Evolutionary conservation across 2,329 filamentous ascomycete genomes (phyloP).

Genomic region (Phialocephala subalpina): DNA sequence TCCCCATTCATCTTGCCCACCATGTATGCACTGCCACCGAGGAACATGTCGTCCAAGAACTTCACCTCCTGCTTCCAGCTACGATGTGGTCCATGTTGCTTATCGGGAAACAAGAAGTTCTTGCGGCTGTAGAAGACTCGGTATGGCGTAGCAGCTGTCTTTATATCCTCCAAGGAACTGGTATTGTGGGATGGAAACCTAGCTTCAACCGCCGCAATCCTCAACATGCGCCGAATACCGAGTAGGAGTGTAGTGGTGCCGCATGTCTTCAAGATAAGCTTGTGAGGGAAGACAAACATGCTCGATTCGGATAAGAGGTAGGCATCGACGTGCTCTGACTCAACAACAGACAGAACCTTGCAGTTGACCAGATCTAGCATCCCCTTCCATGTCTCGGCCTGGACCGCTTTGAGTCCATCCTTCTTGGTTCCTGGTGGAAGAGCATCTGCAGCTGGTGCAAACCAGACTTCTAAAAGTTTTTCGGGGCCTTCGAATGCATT

Average conservation of each 20-base stretch:
- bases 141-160: slow-evolving; percentile 85
- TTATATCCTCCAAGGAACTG: slow-evolving; percentile 69
- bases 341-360: slow-evolving; percentile 93
- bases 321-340: slow-evolving; percentile 93
- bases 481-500: slow-evolving; percentile 98
- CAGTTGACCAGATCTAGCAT: slow-evolving; percentile 99
- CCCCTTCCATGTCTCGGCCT: slow-evolving; percentile 86
- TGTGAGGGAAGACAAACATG: slow-evolving; percentile 99
- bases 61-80: slow-evolving; percentile 98
- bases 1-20: slow-evolving; percentile 99
- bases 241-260: slow-evolving; percentile 94
- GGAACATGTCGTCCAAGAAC: slow-evolving; percentile 90
- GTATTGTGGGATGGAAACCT: slow-evolving; percentile 88
- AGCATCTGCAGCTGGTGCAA: slow-evolving; percentile 78
- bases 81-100: slow-evolving; percentile 91
- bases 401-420: slow-evolving; percentile 85
- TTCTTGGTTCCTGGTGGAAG: slow-evolving; percentile 75
- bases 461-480: slow-evolving; percentile 99
- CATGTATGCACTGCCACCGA: slow-evolving; percentile 96
- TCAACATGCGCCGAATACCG: slow-evolving; percentile 88
- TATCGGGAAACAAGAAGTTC: slow-evolving; percentile 96
- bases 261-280: slow-evolving; percentile 98
- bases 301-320: slow-evolving; percentile 98
- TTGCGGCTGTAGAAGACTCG: slow-evolving; percentile 99
- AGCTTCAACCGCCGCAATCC: slow-evolving; percentile 86